Base-by-base conservation (phyloP, 306 rosid genomes). In the Nissolia schottii region DNA sequence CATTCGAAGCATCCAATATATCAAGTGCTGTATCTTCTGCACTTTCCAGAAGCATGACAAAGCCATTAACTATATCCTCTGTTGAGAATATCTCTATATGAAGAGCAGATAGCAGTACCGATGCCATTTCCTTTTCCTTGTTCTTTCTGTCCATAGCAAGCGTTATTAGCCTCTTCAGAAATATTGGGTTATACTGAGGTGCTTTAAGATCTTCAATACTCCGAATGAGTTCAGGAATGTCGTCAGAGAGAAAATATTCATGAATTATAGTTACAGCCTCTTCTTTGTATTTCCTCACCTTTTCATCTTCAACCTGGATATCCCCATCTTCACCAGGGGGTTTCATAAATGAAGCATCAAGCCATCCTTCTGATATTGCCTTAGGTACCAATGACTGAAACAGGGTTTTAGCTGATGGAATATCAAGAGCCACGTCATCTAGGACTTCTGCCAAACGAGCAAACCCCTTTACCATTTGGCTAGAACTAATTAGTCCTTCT, bases 71-170 rank as follows among this genome's bases (percentile, higher is more conserved):
- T 57, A 94, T 89, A 70, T 94, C 99, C 50, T 94, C 96, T 2
- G 97, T 91, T 1, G 99, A 87, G 75, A 94, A 94, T 29, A 94
- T 89, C 88, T 94, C 99, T 15, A 88, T 94, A 25, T 94, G 97
- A 71, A 94, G 97, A 65, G 97, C 96, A 77, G 97, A 89, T 37
- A 94, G 93, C 58, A 94, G 92, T 51, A 91, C 93, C 18, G 99
- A 94, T 14, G 99, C 96, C 99, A 94, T 94, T 84, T 94, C 99
- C 85, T 94, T 94, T 77, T 94, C 99, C 70, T 85, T 90, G 91
- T 94, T 94, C 82, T 89, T 94, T 76, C 99, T 73, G 80, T 94
- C 99, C 97, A 94, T 79, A 12, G 99, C 99, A 49, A 94, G 93
- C 10, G 97, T 91, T 75, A 94, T 89, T 37, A 94, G 79, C 85